phyloP scores from a whole-genome alignment of 2,329 filamentous ascomycete genomes.

The Simplicillium aogashimaense region DNA sequence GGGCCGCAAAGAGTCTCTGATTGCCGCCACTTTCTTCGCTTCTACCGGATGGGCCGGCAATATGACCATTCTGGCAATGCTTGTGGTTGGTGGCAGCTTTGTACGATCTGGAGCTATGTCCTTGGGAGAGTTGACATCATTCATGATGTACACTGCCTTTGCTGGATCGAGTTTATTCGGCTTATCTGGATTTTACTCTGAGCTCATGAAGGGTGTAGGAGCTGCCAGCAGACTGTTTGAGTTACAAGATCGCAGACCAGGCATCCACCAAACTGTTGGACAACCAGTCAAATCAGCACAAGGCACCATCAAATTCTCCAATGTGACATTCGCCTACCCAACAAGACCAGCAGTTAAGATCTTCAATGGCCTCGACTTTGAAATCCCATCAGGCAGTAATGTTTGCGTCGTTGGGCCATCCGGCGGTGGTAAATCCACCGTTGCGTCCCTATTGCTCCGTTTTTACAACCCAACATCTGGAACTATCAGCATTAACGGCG shows the following conservation, averaged over 20 bases:
- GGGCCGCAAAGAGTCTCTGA: constrained; percentile 75
- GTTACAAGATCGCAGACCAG: constrained; percentile 79
- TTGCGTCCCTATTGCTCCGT: constrained; percentile 76
- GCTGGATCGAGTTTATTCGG: constrained; percentile 82
- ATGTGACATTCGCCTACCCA: constrained; percentile 85
- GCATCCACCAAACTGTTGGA: constrained; percentile 80
- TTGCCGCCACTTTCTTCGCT: constrained; percentile 83
- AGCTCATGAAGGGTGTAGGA: constrained; percentile 97
- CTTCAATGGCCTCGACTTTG: constrained; percentile 81
- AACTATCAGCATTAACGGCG: constrained; percentile 70
- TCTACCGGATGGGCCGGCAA: constrained; percentile 89
- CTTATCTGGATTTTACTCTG: constrained; percentile 90
- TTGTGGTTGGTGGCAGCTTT: constrained; percentile 84
- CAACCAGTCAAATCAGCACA: constrained; percentile 70
- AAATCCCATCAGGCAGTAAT: constrained; percentile 86
- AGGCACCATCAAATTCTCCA: constrained; percentile 77
- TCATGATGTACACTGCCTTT: constrained; percentile 96
- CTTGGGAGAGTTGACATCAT: constrained; percentile 87
- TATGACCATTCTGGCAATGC: constrained; percentile 84
- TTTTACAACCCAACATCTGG: constrained; percentile 83
- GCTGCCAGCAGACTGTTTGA: constrained; percentile 95
- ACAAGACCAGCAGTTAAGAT: constrained; percentile 87
- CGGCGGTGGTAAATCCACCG: constrained; percentile 91
- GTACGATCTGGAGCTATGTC: constrained; percentile 79
- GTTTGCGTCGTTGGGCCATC: constrained; percentile 95